These are phyloP conservation scores for Datisca glomerata DNA, from an alignment of 306 rosid genomes.

Conservation along the genomic window DNA sequence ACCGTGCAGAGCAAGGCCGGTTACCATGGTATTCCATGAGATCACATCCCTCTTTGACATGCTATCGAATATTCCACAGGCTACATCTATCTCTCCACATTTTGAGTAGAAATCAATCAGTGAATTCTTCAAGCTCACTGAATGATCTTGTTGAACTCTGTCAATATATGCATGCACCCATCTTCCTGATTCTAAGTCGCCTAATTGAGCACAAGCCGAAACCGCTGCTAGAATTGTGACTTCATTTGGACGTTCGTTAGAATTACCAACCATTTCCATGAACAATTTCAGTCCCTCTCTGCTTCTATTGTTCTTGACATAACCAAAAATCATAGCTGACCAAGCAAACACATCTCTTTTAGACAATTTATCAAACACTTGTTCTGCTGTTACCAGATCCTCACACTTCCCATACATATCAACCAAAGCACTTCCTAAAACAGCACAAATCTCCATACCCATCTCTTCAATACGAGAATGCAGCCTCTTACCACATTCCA, in stretches of 20 bases:
- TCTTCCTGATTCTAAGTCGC: conserved; percentile 13
- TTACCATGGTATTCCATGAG: conserved; percentile 17
- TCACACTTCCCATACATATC: conserved; percentile 22
- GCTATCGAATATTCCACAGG: conserved; percentile 6
- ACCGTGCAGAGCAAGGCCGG: conserved; percentile 15
- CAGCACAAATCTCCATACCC: conserved; percentile 16
- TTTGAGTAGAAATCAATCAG: conserved; percentile 18
- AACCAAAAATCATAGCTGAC: conserved; percentile 18
- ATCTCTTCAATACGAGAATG: conserved; percentile 10
- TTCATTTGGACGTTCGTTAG: conserved; percentile 1
- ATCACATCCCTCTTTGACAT: conserved; percentile 11
- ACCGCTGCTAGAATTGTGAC: conserved; percentile 15
- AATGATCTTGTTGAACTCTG: background rate
- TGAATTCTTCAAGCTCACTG: conserved; percentile 10
- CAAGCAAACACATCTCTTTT: conserved; percentile 14
- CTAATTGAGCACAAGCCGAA: conserved; percentile 19
- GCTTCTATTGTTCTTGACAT: conserved; percentile 13
- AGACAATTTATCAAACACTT: conserved; percentile 7
- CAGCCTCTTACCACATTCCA: conserved; percentile 15
- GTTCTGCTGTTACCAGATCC: conserved; percentile 8
- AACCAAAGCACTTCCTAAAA: conserved; percentile 18
- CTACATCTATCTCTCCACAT: conserved; percentile 16
- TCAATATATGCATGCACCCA: conserved; percentile 12
- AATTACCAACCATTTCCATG: conserved; percentile 7
- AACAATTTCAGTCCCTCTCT: conserved; percentile 11